phyloP scores from a whole-genome alignment of 371 early-diverging fungal species.

The Rhizopus delemar region DNA sequence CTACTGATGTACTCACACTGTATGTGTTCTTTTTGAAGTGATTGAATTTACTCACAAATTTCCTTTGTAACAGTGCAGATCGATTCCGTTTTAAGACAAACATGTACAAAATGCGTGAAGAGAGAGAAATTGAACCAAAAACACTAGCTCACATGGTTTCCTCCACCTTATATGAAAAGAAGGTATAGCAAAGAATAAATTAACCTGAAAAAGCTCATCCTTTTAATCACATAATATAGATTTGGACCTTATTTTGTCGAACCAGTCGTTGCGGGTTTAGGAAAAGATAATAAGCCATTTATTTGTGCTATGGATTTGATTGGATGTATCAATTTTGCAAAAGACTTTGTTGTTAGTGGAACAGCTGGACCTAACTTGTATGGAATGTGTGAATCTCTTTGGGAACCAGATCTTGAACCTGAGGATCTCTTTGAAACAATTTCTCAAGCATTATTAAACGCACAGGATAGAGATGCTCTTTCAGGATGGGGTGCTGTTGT shows the following conservation, averaged over 20 bases:
- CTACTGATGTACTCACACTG: slow-evolving; percentile 98
- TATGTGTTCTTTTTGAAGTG: slow-evolving; percentile 34
- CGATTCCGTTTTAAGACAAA: slow-evolving; percentile 93
- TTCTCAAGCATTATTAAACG: slow-evolving; percentile 95
- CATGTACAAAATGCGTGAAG: slow-evolving; percentile 97
- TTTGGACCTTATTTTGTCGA: slow-evolving; percentile 97
- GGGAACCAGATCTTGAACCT: slow-evolving; percentile 96
- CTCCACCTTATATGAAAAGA: slow-evolving; percentile 94
- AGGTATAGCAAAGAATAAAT: slow-evolving; percentile 51
- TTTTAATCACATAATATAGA: slow-evolving; percentile 47
- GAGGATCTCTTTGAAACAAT: slow-evolving; percentile 98
- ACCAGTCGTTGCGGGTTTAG: slow-evolving; percentile 96
- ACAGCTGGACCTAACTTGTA: slow-evolving; percentile 90
- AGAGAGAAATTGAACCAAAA: slow-evolving; percentile 95
- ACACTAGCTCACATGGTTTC: slow-evolving; percentile 96
- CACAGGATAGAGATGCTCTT: slow-evolving; percentile 97
- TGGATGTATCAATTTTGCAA: slow-evolving; percentile 95
- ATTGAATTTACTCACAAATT: background rate
- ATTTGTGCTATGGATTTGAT: slow-evolving; percentile 97
- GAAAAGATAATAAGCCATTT: slow-evolving; percentile 89
- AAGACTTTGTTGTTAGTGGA: slow-evolving; percentile 97
- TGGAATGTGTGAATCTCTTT: slow-evolving; percentile 98
- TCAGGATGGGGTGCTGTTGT: slow-evolving; percentile 99
- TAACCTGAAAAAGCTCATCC: background rate
- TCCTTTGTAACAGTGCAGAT: slow-evolving; percentile 64